These are phyloP conservation scores for Candida insectorum DNA, from an alignment of 805 yeast genomes.

Conservation along the genomic window DNA sequence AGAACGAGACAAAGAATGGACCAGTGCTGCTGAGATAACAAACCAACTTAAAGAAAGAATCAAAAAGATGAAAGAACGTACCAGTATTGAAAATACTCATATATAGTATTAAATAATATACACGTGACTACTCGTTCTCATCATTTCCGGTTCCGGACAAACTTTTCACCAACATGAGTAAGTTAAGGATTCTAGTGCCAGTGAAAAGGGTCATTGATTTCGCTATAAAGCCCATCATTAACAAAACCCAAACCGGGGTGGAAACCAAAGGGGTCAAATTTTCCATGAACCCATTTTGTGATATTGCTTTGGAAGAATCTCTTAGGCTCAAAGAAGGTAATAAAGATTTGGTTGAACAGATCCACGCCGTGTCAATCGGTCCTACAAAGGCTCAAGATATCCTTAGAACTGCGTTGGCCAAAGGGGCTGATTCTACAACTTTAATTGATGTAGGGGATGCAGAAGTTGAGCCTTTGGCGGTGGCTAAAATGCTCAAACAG, in stretches of 20 bases:
- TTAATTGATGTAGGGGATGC: constrained; percentile 72
- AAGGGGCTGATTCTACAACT: constrained; percentile 88
- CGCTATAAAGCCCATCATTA: constrained; percentile 89
- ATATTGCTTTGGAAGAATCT: constrained; percentile 96
- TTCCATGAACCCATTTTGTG: constrained; percentile 95
- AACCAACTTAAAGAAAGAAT: constrained; percentile 81
- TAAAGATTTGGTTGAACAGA: constrained; percentile 65
- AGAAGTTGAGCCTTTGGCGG: constrained; percentile 80
- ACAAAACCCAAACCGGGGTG: constrained; percentile 77
- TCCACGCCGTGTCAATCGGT: constrained; percentile 92
- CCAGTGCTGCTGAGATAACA: constrained; percentile 86
- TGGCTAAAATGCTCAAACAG: constrained; percentile 79
- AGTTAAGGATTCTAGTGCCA: constrained; percentile 80
- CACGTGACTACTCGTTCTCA: too few species aligned
- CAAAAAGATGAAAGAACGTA: constrained; percentile 74
- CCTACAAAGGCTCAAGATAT: constrained; percentile 84
- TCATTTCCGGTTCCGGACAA: constrained; percentile 8
- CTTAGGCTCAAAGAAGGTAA: constrained; percentile 66
- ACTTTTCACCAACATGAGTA: constrained; percentile 28
- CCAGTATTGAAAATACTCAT: constrained; percentile 3
- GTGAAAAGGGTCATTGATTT: constrained; percentile 93
- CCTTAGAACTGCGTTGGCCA: constrained; percentile 85
- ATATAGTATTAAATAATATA: background rate
- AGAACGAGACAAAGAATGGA: constrained; percentile 53
- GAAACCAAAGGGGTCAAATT: constrained; percentile 89